Evolutionary conservation across 805 yeast species (phyloP).

Genomic region (Starmerella ratchasimensis): DNA sequence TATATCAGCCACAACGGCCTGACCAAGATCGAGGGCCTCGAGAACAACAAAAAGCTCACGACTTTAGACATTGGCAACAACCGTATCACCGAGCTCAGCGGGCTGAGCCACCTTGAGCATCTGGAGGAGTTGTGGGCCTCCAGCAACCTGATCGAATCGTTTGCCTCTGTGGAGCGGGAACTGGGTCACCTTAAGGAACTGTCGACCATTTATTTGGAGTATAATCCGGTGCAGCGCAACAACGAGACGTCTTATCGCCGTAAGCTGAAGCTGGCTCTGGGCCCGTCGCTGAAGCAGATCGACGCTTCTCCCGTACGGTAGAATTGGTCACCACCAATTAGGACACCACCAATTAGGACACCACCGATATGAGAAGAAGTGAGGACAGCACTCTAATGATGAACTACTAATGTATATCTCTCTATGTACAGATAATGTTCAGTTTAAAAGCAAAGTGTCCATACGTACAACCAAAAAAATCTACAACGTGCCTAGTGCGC

Average conservation of each 20-base stretch:
- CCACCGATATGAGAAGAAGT: not conserved
- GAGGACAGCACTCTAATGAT: not conserved
- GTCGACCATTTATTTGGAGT: conserved; percentile 87
- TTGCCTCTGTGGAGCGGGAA: conserved; percentile 54
- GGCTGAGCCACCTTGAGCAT: conserved; percentile 47
- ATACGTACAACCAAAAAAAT: too few species aligned
- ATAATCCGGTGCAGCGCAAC: conserved; percentile 67
- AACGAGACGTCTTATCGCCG: conserved; percentile 76
- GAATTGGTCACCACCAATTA: too few species aligned
- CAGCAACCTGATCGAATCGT: conserved; percentile 52
- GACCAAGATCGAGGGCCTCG: conserved; percentile 60
- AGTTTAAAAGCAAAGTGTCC: too few species aligned
- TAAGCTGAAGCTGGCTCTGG: conserved; percentile 60
- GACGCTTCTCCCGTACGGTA: conserved; percentile 61
- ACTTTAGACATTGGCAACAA: conserved; percentile 77
- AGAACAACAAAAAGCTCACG: conserved; percentile 48
- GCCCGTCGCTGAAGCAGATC: conserved; percentile 60
- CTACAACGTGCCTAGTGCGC: too few species aligned
- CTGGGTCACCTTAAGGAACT: conserved; percentile 48
- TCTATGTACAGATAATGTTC: too few species aligned
- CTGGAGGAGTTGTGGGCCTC: conserved; percentile 94
- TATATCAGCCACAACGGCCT: conserved; percentile 80
- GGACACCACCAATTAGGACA: not conserved
- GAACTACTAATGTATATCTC: too few species aligned
- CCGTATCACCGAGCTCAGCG: conserved; percentile 44